These are phyloP conservation scores for Pistacia integerrima DNA, from an alignment of 345 rosid genomes.

Conservation along the genomic window DNA sequence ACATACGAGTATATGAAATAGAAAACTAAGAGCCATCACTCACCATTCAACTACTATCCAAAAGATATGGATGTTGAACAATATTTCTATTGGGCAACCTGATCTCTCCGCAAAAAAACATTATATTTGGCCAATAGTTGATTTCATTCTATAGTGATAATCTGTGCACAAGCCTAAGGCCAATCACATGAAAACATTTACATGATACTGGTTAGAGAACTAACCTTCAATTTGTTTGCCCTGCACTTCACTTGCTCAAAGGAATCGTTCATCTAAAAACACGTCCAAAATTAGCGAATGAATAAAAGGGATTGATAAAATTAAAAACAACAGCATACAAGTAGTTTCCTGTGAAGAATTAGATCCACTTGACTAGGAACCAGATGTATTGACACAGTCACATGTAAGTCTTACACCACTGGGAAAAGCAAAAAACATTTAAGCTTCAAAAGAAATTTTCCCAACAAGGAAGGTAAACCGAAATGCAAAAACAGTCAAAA, in stretches of 20 bases:
- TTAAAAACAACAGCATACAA: neutral
- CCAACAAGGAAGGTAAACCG: neutral
- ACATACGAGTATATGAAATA: neutral
- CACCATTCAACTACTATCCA: neutral
- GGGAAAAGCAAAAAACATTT: neutral
- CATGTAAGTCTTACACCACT: neutral
- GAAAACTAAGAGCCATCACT: neutral
- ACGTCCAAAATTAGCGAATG: conserved; percentile 19
- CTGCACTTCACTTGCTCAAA: conserved; percentile 46
- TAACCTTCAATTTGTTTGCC: conserved; percentile 56
- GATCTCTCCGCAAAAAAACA: neutral
- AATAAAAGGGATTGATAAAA: neutral
- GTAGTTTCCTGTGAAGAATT: neutral
- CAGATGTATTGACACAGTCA: neutral
- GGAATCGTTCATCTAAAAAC: conserved; percentile 56
- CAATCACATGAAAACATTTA: neutral
- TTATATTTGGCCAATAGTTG: neutral
- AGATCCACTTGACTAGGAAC: neutral
- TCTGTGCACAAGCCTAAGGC: conserved; percentile 12
- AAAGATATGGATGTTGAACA: neutral
- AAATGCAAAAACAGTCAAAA: conserved; percentile 1
- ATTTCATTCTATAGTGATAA: conserved; percentile 3
- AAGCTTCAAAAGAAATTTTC: neutral
- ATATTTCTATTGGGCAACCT: neutral
- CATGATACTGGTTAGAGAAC: conserved; percentile 11